Conservation (phyloP, 805 yeast genomes). For the Candida maesae region DNA sequence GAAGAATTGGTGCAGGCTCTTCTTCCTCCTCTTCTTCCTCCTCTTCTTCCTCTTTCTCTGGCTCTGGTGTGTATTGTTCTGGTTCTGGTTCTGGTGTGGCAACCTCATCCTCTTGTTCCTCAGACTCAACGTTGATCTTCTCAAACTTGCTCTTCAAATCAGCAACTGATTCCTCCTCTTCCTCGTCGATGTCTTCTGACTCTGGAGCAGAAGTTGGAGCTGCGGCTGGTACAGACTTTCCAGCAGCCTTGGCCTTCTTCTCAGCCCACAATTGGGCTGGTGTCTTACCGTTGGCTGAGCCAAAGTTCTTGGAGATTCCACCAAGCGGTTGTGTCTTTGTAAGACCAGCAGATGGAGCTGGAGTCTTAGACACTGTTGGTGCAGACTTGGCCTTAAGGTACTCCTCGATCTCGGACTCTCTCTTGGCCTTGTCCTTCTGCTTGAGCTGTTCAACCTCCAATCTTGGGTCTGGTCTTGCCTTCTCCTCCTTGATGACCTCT, state of each 20-base stretch:
- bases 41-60: conserved; percentile 1
- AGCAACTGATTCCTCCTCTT: conserved; percentile 28
- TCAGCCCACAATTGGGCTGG: conserved; percentile 98
- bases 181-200: conserved; percentile 30
- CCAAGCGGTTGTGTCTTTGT: conserved; percentile 43
- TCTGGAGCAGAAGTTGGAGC: conserved; percentile 26
- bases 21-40: conserved; percentile 4
- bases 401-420: conserved; percentile 33
- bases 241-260: conserved; percentile 49
- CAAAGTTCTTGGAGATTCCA: conserved; percentile 60
- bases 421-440: conserved; percentile 31
- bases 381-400: conserved; percentile 35
- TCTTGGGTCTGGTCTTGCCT: conserved; percentile 41
- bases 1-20: conserved; percentile 16
- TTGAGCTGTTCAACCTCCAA: conserved; percentile 35
- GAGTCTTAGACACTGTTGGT: conserved; percentile 20
- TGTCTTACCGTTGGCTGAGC: conserved; percentile 71
- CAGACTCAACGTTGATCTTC: conserved; percentile 24
- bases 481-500: conserved; percentile 40
- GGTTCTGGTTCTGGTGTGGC: conserved; percentile 15
- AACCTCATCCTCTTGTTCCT: conserved; percentile 26
- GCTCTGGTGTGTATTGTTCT: conserved; percentile 4
- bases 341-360: conserved; percentile 22
- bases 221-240: conserved; percentile 12
- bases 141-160: conserved; percentile 38